These are phyloP conservation scores for Didymella pinodella DNA, from an alignment of 2,329 filamentous ascomycete species.

Conservation along the genomic window DNA sequence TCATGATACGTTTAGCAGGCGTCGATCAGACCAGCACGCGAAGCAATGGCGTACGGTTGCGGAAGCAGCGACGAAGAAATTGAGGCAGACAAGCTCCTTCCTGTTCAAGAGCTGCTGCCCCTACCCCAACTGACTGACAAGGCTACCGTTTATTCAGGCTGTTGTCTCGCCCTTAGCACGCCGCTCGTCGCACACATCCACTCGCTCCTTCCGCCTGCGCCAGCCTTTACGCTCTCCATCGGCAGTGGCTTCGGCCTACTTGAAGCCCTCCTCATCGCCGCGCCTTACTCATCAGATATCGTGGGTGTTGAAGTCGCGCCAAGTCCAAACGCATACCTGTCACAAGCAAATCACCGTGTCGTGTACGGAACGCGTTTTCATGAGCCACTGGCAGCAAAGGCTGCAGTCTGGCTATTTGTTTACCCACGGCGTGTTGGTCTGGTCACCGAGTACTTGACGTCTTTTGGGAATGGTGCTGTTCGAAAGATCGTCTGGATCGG, in stretches of 20 bases:
- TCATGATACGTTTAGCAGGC: not conserved
- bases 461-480: conserved; percentile 40
- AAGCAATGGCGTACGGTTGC: not conserved
- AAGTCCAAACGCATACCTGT: conserved; percentile 56
- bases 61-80: conserved; percentile 10
- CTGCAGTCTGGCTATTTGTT: conserved; percentile 60
- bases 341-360: conserved; percentile 51
- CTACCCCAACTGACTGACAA: conserved; percentile 29
- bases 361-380: conserved; percentile 58
- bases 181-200: conserved; percentile 39
- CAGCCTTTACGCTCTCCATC: conserved; percentile 52
- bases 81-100: conserved; percentile 1
- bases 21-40: not conserved
- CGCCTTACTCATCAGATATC: conserved; percentile 40
- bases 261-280: conserved; percentile 53
- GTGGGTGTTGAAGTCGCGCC: conserved; percentile 60
- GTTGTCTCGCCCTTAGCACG: conserved; percentile 48
- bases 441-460: conserved; percentile 55
- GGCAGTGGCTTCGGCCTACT: conserved; percentile 62
- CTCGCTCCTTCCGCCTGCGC: conserved; percentile 34
- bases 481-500: conserved; percentile 54
- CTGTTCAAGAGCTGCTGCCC: not conserved
- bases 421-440: conserved; percentile 61
- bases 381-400: conserved; percentile 52
- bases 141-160: conserved; percentile 42